These are phyloP conservation scores for Entoloma clypeatum DNA, from an alignment of 1,284 basidiomycete species.

Conservation along the genomic window DNA sequence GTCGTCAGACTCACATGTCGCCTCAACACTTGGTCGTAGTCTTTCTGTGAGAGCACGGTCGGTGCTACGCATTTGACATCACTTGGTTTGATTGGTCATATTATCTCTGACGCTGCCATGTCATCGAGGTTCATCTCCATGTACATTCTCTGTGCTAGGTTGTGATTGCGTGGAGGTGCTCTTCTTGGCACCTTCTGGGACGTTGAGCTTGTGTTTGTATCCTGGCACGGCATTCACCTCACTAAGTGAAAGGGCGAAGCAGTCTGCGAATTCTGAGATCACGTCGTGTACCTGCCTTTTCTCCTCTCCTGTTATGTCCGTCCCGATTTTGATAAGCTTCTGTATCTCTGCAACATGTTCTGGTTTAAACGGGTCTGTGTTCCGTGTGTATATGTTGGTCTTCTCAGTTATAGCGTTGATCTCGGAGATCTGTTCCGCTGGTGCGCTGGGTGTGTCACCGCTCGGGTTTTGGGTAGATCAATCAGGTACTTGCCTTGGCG, in stretches of 20 bases:
- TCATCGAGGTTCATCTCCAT: slow-evolving; percentile 26
- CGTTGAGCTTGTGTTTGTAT: slow-evolving; percentile 24
- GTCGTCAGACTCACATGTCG: no score
- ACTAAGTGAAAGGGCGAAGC: slow-evolving; percentile 28
- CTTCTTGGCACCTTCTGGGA: slow-evolving; percentile 19
- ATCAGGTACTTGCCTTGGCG: slow-evolving; percentile 9
- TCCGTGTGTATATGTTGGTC: slow-evolving; percentile 13
- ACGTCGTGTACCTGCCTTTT: slow-evolving; percentile 11
- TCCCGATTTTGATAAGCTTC: slow-evolving; percentile 21
- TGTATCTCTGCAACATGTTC: slow-evolving; percentile 21
- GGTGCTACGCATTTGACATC: no score
- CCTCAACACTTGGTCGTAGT: no score
- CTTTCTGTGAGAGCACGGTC: no score
- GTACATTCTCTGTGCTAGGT: slow-evolving; percentile 26
- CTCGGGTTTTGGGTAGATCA: background rate
- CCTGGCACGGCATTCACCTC: slow-evolving; percentile 24
- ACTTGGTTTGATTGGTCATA: no score
- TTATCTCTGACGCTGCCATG: slow-evolving; percentile 28
- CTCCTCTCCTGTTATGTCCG: slow-evolving; percentile 19
- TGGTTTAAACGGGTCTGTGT: slow-evolving; percentile 21
- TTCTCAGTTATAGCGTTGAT: background rate
- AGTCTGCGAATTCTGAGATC: slow-evolving; percentile 25
- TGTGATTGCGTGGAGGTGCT: slow-evolving; percentile 22
- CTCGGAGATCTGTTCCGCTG: background rate
- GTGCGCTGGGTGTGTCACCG: background rate